Evolutionary conservation across 768 basidiomycete genomes (phyloP).

Genomic region (Boletus edulis): DNA sequence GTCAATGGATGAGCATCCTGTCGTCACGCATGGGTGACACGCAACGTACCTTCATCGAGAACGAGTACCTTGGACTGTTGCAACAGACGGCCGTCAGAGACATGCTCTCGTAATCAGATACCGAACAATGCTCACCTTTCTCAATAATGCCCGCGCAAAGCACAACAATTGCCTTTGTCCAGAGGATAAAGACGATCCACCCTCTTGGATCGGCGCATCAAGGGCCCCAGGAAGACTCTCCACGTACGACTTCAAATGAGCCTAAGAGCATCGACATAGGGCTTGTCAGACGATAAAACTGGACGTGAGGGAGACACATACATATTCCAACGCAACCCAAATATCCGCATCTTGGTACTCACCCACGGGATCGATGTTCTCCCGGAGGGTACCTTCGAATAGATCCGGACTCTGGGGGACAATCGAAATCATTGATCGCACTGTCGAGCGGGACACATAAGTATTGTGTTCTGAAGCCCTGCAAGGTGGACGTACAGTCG

Average conservation of each 20-base stretch:
- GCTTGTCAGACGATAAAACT: too few species aligned
- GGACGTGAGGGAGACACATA: constrained; percentile 1
- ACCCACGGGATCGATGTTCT: constrained; percentile 89
- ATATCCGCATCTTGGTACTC: constrained; percentile 74
- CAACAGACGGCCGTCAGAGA: constrained; percentile 1
- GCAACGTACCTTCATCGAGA: constrained; percentile 76
- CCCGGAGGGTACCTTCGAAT: constrained; percentile 71
- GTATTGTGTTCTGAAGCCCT: background rate
- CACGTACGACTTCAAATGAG: constrained; percentile 67
- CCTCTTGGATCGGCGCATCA: constrained; percentile 74
- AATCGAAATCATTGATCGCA: constrained; percentile 78
- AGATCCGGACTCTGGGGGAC: constrained; percentile 79
- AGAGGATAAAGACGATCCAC: constrained; percentile 75
- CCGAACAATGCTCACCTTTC: constrained; percentile 48
- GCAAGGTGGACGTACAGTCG: constrained; percentile 35
- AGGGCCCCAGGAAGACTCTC: constrained; percentile 63
- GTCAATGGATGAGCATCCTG: background rate
- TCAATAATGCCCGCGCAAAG: constrained; percentile 80
- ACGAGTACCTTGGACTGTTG: constrained; percentile 79
- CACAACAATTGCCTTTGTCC: constrained; percentile 89
- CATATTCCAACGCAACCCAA: constrained; percentile 82
- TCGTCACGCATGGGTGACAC: background rate
- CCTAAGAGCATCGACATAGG: constrained; percentile 32
- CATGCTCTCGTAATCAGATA: background rate
- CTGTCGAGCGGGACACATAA: constrained; percentile 24